Conservation (phyloP, 257 asterid species). For the Thymus quinquecostatus region DNA sequence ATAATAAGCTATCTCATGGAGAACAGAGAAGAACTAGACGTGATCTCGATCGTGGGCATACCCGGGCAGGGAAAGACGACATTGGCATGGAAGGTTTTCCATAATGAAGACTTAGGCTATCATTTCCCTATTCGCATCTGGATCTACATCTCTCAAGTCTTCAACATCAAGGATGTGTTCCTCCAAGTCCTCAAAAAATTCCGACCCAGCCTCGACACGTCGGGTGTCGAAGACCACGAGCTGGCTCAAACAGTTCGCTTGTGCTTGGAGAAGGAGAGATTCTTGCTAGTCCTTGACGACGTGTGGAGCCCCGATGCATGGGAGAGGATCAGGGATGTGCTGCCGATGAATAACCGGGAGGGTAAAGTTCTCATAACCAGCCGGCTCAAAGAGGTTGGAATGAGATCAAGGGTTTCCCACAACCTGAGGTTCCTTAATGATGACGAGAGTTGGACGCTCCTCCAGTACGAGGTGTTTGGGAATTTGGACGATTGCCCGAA, state of each 20-base stretch:
- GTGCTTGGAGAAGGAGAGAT: slow-evolving; percentile 29
- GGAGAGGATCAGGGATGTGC: slow-evolving; percentile 30
- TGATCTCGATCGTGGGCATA: slow-evolving; percentile 40
- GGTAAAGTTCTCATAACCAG: slow-evolving; percentile 40
- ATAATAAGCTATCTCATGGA: background rate
- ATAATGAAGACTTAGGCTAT: background rate
- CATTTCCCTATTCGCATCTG: slow-evolving; percentile 35
- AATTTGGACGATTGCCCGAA: slow-evolving; percentile 15
- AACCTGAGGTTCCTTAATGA: slow-evolving; percentile 28
- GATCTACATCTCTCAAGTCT: slow-evolving; percentile 34
- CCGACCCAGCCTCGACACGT: slow-evolving; percentile 6
- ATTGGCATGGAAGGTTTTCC: slow-evolving; percentile 37
- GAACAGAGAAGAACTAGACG: slow-evolving; percentile 5
- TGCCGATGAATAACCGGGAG: slow-evolving; percentile 33
- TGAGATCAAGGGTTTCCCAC: slow-evolving; percentile 37
- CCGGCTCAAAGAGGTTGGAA: slow-evolving; percentile 34
- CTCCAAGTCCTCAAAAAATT: slow-evolving; percentile 26
- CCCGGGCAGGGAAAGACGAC: slow-evolving; percentile 48
- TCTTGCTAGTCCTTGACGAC: slow-evolving; percentile 53
- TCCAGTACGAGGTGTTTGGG: slow-evolving; percentile 46
- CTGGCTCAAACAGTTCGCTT: slow-evolving; percentile 5
- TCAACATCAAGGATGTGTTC: slow-evolving; percentile 22
- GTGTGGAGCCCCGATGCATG: slow-evolving; percentile 48
- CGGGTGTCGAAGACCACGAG: background rate
- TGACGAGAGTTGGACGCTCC: slow-evolving; percentile 46